Conservation (phyloP, 164 flowering plant genomes). For the Protea cynaroides region DNA sequence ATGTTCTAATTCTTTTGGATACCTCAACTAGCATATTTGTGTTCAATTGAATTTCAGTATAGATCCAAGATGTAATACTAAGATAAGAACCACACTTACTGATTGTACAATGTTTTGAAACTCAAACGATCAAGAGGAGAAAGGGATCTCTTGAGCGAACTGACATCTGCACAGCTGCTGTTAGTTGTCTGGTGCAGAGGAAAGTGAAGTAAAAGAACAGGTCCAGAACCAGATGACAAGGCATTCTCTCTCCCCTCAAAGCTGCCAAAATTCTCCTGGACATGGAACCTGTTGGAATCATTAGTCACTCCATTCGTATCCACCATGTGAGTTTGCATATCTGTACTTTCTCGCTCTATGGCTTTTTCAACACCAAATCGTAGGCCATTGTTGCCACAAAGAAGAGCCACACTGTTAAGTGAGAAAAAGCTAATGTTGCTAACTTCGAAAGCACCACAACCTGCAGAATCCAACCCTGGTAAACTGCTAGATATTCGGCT, state of each 20-base stretch:
- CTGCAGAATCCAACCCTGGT: constrained; percentile 59
- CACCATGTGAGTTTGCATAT: constrained; percentile 20
- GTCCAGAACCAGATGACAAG: constrained; percentile 50
- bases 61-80: neutral
- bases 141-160: constrained; percentile 5
- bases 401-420: constrained; percentile 60
- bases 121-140: constrained; percentile 2
- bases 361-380: constrained; percentile 50
- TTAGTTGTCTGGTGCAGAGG: constrained; percentile 36
- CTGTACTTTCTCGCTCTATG: constrained; percentile 51
- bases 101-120: constrained; percentile 2
- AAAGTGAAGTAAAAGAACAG: constrained; percentile 67
- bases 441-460: constrained; percentile 58
- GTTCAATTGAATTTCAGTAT: neutral
- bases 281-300: constrained; percentile 5
- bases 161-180: constrained; percentile 9
- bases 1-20: no score
- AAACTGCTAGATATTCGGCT: constrained; percentile 37
- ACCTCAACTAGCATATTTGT: no score
- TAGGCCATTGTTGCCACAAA: constrained; percentile 53
- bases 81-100: constrained; percentile 10
- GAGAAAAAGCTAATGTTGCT: constrained; percentile 60
- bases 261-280: constrained; percentile 7
- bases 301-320: constrained; percentile 6
- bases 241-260: constrained; percentile 44